Conservation (phyloP, 208 protist species). For the Leishmania arabica region DNA sequence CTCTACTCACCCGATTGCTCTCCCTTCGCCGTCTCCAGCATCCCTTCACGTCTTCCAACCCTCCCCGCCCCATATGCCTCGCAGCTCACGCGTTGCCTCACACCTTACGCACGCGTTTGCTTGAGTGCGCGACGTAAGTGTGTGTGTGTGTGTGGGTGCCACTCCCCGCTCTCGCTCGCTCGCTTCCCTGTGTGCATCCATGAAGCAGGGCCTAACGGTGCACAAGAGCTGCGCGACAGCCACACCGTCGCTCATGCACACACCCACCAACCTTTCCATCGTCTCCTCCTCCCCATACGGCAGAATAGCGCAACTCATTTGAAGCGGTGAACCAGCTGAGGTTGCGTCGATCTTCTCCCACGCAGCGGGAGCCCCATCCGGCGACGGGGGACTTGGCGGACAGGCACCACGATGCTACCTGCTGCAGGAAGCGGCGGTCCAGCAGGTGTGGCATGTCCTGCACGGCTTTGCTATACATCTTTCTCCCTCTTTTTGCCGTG, state of each 20-base stretch:
- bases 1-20: not conserved
- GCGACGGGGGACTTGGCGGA: not conserved
- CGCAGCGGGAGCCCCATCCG: not conserved
- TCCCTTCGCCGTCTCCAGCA: not conserved
- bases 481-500: not conserved
- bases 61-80: not conserved
- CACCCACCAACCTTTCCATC: not conserved
- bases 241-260: not conserved
- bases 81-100: not conserved
- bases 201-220: not conserved
- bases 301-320: not conserved
- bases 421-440: not conserved
- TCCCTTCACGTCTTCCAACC: not conserved
- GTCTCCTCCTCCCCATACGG: not conserved
- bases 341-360: not conserved
- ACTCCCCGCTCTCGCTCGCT: not conserved
- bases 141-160: not conserved
- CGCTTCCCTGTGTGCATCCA: not conserved
- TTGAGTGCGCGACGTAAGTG: not conserved
- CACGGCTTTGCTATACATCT: slow-evolving; percentile 12
- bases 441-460: not conserved
- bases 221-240: not conserved
- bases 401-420: not conserved
- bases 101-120: not conserved
- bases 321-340: not conserved